Base-by-base conservation (phyloP, 2,329 filamentous ascomycete species). In the Fusarium nematophilum region DNA sequence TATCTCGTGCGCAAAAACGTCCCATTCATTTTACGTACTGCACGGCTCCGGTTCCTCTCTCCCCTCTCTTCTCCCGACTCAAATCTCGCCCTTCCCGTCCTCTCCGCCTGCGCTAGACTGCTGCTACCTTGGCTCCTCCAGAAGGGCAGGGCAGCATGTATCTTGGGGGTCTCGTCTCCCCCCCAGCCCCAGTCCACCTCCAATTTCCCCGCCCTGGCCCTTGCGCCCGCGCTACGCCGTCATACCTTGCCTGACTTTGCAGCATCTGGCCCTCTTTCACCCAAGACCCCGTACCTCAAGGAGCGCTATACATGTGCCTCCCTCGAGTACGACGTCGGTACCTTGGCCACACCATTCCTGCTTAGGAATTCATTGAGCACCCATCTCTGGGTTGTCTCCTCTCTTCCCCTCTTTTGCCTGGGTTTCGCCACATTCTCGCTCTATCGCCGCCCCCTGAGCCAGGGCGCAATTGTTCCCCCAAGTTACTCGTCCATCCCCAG, bases 171-270 rank as follows among this genome's bases (percentile, higher is more conserved):
- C 38, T 45, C 49, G 40, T 59, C 58, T 37, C 54, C 53, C 56
- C 55, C 56, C n/a, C n/a, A n/a, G n/a, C n/a, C n/a, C n/a, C n/a
- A n/a, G n/a, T 62, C 53, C 59, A 62, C 66, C 66, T 69, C 66
- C 66, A 69, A 69, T 69, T 69, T 69, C 66, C 66, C 66, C 66
- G 64, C 66, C 66, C 64, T 68, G 66, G 66, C 61, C 66, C 63
- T 68, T 67, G 62, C 66, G 66, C 66, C 64, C 62, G 64, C 66
- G 66, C 66, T 66, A 68, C 63, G 44, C 57, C 44, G 51, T 57
- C 52, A 56, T 62, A 54, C 58, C 53, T 51, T 66, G 59, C 50
- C 56, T 29, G 14, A 57, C 62, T 51, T 42, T 39, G 45, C 44
- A 56, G 44, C 37, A 54, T 38, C 36, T 53, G 23, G 39, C 52